Conservation (phyloP, 2,329 filamentous ascomycete species). For the Alternaria metachromatica region DNA sequence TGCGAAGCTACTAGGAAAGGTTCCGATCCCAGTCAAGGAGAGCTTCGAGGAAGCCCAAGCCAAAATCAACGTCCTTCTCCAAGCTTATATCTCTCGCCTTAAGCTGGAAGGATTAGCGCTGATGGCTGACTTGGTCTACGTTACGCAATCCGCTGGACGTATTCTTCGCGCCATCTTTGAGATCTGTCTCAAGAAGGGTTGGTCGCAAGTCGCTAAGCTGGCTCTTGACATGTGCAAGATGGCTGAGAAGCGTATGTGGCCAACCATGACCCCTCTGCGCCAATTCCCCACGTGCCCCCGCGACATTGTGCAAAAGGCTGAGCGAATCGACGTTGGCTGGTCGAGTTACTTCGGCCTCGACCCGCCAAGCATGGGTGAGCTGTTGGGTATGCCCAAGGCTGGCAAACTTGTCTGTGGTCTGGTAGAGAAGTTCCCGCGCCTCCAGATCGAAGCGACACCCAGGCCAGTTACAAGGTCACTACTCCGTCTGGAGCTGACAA, state of each 20-base stretch:
- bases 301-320: conserved; percentile 89
- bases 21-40: conserved; percentile 97
- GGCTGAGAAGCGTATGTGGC: conserved; percentile 99
- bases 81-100: conserved; percentile 94
- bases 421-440: conserved; percentile 88
- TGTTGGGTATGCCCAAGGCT: conserved; percentile 87
- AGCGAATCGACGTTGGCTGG: conserved; percentile 95
- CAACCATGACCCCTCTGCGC: conserved; percentile 93
- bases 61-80: conserved; percentile 96
- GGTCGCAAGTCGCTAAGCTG: conserved; percentile 90
- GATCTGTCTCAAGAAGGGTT: conserved; percentile 96
- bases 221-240: conserved; percentile 97
- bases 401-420: conserved; percentile 84
- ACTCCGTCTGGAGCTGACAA: conserved; percentile 86
- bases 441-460: conserved; percentile 91
- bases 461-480: conserved; percentile 95
- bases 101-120: conserved; percentile 92
- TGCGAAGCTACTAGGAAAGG: conserved; percentile 84
- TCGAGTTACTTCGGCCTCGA: conserved; percentile 94
- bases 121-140: conserved; percentile 98
- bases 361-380: conserved; percentile 92
- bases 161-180: conserved; percentile 96
- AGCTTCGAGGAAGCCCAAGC: conserved; percentile 95
- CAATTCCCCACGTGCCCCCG: conserved; percentile 81
- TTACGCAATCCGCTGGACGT: conserved; percentile 96